Conservation (phyloP, 768 basidiomycete genomes). For the Thelephora aurantiotincta region DNA sequence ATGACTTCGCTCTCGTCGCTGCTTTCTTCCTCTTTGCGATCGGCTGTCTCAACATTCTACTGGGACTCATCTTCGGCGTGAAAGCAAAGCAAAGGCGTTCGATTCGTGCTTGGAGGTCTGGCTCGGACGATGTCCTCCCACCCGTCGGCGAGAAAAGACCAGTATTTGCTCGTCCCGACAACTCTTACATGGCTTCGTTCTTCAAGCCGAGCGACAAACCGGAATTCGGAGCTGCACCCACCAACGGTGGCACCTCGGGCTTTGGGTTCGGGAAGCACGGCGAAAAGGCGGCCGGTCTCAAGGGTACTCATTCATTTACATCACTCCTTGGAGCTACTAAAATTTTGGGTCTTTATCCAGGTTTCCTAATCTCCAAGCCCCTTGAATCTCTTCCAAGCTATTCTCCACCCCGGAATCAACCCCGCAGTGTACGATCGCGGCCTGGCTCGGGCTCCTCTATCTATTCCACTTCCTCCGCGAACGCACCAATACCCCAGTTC, state of each 20-base stretch:
- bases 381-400: constrained; percentile 43
- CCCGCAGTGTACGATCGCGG: neutral
- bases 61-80: constrained; percentile 60
- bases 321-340: constrained; percentile 42
- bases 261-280: constrained; percentile 74
- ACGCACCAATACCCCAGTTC: neutral
- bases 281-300: constrained; percentile 61
- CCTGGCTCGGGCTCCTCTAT: neutral
- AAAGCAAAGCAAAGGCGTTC: constrained; percentile 47
- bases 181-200: constrained; percentile 13
- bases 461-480: neutral
- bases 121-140: constrained; percentile 36
- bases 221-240: constrained; percentile 4
- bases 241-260: constrained; percentile 13
- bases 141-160: constrained; percentile 25
- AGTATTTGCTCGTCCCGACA: constrained; percentile 14
- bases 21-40: constrained; percentile 87
- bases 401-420: constrained; percentile 16
- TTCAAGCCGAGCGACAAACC: constrained; percentile 16
- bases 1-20: constrained; percentile 79
- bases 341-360: constrained; percentile 28
- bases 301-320: constrained; percentile 49
- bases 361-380: constrained; percentile 44
- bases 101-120: constrained; percentile 48
- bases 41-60: constrained; percentile 78